A percentile compares a stretch with the other conserved stretches of the same genome.
These are phyloP conservation scores for Sicyos edulis DNA, from an alignment of 306 rosid species.

Conservation along the genomic window DNA sequence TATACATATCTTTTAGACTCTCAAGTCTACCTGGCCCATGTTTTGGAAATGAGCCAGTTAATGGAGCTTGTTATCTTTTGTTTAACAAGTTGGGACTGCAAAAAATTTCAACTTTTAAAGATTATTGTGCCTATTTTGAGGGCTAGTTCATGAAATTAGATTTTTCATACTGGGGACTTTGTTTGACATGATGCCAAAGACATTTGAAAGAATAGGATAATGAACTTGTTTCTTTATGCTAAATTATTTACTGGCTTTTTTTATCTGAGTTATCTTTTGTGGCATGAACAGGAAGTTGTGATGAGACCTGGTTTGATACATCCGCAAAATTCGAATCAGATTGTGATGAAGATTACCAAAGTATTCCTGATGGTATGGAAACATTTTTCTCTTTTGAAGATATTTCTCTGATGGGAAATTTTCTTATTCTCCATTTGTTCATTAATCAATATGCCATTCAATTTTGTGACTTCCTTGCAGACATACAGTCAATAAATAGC, in stretches of 20 bases:
- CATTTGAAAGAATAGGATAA: slow-evolving; percentile 3
- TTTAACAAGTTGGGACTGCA: no score
- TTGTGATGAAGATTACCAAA: slow-evolving; percentile 80
- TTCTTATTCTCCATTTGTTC: not conserved
- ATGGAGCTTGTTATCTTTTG: no score
- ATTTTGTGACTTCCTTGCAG: slow-evolving; percentile 37
- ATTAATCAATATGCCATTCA: not conserved
- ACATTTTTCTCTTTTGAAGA: not conserved
- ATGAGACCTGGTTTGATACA: slow-evolving; percentile 86
- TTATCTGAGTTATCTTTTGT: slow-evolving; percentile 17
- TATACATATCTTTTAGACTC: not conserved
- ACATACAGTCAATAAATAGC: slow-evolving; percentile 46
- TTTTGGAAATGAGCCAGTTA: not conserved
- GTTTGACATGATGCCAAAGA: not conserved
- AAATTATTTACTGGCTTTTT: not conserved
- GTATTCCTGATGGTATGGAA: slow-evolving; percentile 71
- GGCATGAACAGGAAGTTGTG: slow-evolving; percentile 43
- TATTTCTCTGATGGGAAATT: no score
- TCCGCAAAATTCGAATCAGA: slow-evolving; percentile 64
- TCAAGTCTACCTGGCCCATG: not conserved
- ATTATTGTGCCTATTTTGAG: no score
- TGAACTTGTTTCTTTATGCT: not conserved
- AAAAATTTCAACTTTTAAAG: no score
- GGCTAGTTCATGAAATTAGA: no score
- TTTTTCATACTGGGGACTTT: not conserved